These are phyloP conservation scores for Pseudozyma pruni DNA, from an alignment of 1,284 basidiomycete genomes.

Conservation along the genomic window DNA sequence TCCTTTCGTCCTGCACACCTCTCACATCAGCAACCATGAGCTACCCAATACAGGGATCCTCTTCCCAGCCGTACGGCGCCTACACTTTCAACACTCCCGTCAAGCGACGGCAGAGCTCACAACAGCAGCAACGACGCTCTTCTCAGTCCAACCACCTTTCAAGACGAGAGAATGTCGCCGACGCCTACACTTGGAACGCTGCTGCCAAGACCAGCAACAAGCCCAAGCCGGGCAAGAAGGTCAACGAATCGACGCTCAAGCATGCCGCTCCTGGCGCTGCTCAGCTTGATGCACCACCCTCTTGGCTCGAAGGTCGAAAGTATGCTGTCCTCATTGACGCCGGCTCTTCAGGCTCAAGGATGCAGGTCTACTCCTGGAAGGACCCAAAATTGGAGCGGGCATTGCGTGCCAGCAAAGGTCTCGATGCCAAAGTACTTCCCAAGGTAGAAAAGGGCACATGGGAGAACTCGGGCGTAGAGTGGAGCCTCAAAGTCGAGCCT, in stretches of 20 bases:
- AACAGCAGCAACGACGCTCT: conserved; percentile 16
- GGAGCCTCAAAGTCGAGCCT: conserved; percentile 92
- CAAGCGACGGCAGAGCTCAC: conserved; percentile 10
- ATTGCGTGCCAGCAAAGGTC: conserved; percentile 61
- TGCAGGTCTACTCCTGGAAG: conserved; percentile 97
- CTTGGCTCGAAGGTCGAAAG: conserved; percentile 51
- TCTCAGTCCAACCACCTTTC: background rate
- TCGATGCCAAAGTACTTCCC: conserved; percentile 72
- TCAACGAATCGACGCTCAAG: conserved; percentile 45
- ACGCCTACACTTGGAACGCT: conserved; percentile 47
- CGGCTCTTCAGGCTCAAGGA: conserved; percentile 92
- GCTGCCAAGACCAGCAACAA: conserved; percentile 42
- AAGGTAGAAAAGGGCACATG: conserved; percentile 91
- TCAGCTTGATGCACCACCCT: conserved; percentile 38
- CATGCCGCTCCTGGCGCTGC: conserved; percentile 38
- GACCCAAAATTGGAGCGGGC: conserved; percentile 75
- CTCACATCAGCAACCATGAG: conserved; percentile 16
- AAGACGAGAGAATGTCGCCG: conserved; percentile 36
- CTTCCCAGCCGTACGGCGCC: conserved; percentile 41
- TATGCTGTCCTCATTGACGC: conserved; percentile 98
- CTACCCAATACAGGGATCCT: conserved; percentile 48
- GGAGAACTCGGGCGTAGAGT: conserved; percentile 74
- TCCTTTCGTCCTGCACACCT: background rate
- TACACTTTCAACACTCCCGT: conserved; percentile 44
- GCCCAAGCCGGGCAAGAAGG: conserved; percentile 1